A percentile compares a stretch with the other conserved stretches of the same genome.
These are phyloP conservation scores for Parvularia atlantis DNA, from an alignment of 78 protist genomes.

Conservation along the genomic window DNA sequence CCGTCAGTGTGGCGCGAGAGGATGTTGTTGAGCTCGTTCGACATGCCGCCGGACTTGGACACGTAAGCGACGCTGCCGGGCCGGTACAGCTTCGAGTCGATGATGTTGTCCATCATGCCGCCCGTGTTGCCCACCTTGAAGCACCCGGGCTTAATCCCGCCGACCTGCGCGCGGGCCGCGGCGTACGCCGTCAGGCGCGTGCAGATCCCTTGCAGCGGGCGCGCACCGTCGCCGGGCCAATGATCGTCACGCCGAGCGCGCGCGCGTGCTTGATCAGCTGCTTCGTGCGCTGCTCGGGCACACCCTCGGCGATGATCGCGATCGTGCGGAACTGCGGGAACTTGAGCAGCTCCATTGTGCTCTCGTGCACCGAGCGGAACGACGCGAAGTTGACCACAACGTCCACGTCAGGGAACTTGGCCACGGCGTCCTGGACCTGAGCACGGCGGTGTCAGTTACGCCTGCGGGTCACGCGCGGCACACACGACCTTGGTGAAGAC, in stretches of 20 bases:
- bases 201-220: too few species aligned
- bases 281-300: slow-evolving; percentile 77
- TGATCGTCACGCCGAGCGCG: slow-evolving; percentile 42
- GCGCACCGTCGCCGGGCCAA: slow-evolving; percentile 96
- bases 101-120: slow-evolving; percentile 81
- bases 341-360: slow-evolving; percentile 60
- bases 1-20: slow-evolving; percentile 77
- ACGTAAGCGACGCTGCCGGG: slow-evolving; percentile 87
- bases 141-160: slow-evolving; percentile 85
- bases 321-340: slow-evolving; percentile 25
- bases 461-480: too few species aligned
- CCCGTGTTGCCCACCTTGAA: slow-evolving; percentile 89
- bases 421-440: slow-evolving; percentile 54
- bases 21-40: slow-evolving; percentile 84
- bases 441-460: too few species aligned
- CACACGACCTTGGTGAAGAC: slow-evolving; percentile 29
- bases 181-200: too few species aligned
- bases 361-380: slow-evolving; percentile 63
- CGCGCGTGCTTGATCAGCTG: slow-evolving; percentile 42
- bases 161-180: too few species aligned
- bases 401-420: slow-evolving; percentile 51
- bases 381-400: slow-evolving; percentile 87
- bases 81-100: slow-evolving; percentile 78
- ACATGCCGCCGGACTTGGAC: slow-evolving; percentile 77
- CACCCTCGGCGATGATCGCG: slow-evolving; percentile 84